These are phyloP conservation scores for Apiospora malaysiana DNA, from an alignment of 2,329 filamentous ascomycete species.

Conservation along the genomic window DNA sequence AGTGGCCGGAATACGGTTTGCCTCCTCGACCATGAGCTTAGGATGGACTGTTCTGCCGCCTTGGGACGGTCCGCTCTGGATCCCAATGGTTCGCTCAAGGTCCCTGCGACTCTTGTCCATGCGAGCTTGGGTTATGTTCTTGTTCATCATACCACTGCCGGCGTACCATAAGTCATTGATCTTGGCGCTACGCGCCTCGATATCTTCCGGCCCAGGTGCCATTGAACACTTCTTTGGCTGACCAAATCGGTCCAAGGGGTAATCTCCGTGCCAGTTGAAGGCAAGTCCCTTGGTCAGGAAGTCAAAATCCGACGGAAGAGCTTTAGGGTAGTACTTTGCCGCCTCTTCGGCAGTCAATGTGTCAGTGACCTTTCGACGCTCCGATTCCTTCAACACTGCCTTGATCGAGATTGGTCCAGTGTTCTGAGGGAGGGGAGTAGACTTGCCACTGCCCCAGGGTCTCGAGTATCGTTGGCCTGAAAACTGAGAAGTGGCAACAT, in stretches of 20 bases:
- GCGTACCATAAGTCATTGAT: conserved; percentile 47
- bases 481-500: neutral
- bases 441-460: neutral
- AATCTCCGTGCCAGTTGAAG: conserved; percentile 34
- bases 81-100: conserved; percentile 42
- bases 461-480: neutral
- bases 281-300: conserved; percentile 24
- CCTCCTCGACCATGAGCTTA: conserved; percentile 44
- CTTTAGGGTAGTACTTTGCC: conserved; percentile 38
- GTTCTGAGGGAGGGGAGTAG: neutral
- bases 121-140: conserved; percentile 38
- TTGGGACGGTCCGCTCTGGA: conserved; percentile 42
- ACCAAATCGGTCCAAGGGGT: conserved; percentile 27
- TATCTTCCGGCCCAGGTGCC: conserved; percentile 31
- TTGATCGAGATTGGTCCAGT: neutral
- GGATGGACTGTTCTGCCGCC: conserved; percentile 33
- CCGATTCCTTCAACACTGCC: neutral
- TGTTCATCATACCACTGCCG: conserved; percentile 44
- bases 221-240: conserved; percentile 25
- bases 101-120: conserved; percentile 39
- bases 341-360: conserved; percentile 38
- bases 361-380: conserved; percentile 32
- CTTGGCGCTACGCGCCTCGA: conserved; percentile 35
- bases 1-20: conserved; percentile 43
- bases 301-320: conserved; percentile 40